Conservation (phyloP, 2,329 filamentous ascomycete genomes). For the Neurospora crassa region DNA sequence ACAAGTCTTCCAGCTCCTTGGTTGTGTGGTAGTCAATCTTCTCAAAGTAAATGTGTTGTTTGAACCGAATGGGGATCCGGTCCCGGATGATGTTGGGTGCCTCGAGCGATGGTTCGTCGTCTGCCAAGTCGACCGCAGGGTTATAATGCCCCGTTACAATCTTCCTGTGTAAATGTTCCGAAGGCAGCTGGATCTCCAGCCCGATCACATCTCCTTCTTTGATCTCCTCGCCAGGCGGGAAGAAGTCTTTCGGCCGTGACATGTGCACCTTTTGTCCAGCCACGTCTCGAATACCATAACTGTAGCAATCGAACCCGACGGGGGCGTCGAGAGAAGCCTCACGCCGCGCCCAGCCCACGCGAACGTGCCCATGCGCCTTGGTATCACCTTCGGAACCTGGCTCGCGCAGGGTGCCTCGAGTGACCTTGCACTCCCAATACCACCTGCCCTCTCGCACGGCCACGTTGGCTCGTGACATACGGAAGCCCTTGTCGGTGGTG, state of each 20-base stretch:
- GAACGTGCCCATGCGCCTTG: slow-evolving; percentile 54
- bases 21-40: slow-evolving; percentile 80
- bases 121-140: slow-evolving; percentile 62
- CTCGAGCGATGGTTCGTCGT: slow-evolving; percentile 46
- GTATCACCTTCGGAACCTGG: slow-evolving; percentile 31
- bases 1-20: slow-evolving; percentile 78
- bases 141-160: slow-evolving; percentile 83
- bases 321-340: slow-evolving; percentile 77
- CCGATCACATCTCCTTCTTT: slow-evolving; percentile 90
- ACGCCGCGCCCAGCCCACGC: slow-evolving; percentile 76
- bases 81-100: slow-evolving; percentile 82
- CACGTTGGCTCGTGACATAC: slow-evolving; percentile 84
- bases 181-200: slow-evolving; percentile 82
- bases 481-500: slow-evolving; percentile 86
- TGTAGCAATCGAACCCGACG: slow-evolving; percentile 84
- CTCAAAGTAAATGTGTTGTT: slow-evolving; percentile 89
- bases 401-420: slow-evolving; percentile 56
- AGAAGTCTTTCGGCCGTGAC: slow-evolving; percentile 87
- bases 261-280: slow-evolving; percentile 87
- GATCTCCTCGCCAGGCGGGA: slow-evolving; percentile 67
- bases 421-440: slow-evolving; percentile 91
- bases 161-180: slow-evolving; percentile 76
- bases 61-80: slow-evolving; percentile 88
- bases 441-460: slow-evolving; percentile 80
- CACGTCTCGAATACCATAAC: slow-evolving; percentile 85